A percentile compares a stretch with the other conserved stretches of the same genome.
phyloP scores from a whole-genome alignment of 2,329 filamentous ascomycete genomes.

The Zasmidium citrigriseum region DNA sequence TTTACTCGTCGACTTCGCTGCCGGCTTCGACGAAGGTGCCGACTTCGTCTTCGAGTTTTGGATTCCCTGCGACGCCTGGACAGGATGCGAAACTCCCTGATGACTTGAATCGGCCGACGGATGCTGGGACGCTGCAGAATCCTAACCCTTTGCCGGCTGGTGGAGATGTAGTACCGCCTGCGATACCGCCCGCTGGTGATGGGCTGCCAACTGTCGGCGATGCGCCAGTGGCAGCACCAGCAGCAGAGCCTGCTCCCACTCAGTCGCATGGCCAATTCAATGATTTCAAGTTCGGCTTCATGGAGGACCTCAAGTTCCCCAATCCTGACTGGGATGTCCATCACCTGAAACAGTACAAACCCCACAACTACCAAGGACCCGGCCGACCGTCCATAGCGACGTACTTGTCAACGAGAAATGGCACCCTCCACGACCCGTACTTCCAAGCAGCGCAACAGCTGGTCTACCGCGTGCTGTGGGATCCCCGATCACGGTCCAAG shows the following conservation, averaged over 20 bases:
- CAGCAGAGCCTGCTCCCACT: background rate
- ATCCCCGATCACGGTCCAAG: conserved; percentile 19
- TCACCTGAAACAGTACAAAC: conserved; percentile 12
- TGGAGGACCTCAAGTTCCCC: background rate
- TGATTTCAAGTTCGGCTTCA: background rate
- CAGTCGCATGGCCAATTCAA: background rate
- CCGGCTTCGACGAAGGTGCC: background rate
- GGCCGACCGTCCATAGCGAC: conserved; percentile 20
- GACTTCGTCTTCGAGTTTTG: background rate
- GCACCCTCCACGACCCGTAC: conserved; percentile 24
- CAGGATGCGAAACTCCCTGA: background rate
- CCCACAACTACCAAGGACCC: conserved; percentile 24
- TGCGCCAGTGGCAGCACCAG: background rate
- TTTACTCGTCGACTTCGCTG: background rate
- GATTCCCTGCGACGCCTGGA: background rate
- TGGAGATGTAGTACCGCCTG: background rate
- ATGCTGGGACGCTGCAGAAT: background rate
- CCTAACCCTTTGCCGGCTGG: background rate
- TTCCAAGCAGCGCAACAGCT: conserved; percentile 24
- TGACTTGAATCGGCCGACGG: background rate
- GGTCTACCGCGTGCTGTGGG: conserved; percentile 25
- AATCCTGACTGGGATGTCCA: conserved; percentile 4
- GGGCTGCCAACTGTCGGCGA: background rate
- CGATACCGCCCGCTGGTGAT: background rate
- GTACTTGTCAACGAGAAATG: conserved; percentile 22